A percentile compares a stretch with the other conserved stretches of the same genome.
These are phyloP conservation scores for Dictyostelium purpureum DNA, from an alignment of 78 protist genomes.

Conservation along the genomic window DNA sequence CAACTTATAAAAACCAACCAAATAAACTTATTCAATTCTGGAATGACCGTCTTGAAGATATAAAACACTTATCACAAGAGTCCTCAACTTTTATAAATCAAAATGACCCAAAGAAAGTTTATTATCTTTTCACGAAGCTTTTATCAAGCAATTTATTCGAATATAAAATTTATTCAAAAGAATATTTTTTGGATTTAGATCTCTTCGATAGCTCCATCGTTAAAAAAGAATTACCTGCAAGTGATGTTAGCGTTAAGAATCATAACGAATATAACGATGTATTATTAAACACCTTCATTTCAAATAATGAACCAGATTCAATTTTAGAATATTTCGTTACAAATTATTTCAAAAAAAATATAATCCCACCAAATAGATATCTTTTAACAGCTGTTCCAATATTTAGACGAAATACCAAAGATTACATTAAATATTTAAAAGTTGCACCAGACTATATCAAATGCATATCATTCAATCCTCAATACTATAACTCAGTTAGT, in stretches of 20 bases:
- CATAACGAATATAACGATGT: not conserved
- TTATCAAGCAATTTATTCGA: too few relatives aligned
- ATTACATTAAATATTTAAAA: not conserved
- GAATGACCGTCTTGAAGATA: not conserved
- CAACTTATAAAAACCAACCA: not conserved
- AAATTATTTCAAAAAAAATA: not conserved
- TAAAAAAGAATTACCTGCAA: too few relatives aligned
- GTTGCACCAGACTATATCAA: not conserved
- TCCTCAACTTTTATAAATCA: not conserved
- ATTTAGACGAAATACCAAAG: not conserved
- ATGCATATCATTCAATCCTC: not conserved
- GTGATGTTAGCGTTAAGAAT: too few relatives aligned
- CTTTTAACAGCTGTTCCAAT: too few relatives aligned
- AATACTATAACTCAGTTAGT: not conserved
- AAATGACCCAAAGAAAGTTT: too few relatives aligned
- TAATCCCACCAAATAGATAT: conserved; percentile 14
- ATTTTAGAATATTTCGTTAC: not conserved
- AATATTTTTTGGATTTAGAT: too few relatives aligned
- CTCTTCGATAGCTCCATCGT: too few relatives aligned
- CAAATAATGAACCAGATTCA: not conserved
- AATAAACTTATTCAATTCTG: not conserved
- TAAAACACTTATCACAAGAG: not conserved
- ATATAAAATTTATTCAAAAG: too few relatives aligned
- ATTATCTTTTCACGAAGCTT: too few relatives aligned
- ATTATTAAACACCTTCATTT: not conserved